Evolutionary conservation across 352 stramenopile species (phyloP).

Genomic region (Pythium vanterpoolii): DNA sequence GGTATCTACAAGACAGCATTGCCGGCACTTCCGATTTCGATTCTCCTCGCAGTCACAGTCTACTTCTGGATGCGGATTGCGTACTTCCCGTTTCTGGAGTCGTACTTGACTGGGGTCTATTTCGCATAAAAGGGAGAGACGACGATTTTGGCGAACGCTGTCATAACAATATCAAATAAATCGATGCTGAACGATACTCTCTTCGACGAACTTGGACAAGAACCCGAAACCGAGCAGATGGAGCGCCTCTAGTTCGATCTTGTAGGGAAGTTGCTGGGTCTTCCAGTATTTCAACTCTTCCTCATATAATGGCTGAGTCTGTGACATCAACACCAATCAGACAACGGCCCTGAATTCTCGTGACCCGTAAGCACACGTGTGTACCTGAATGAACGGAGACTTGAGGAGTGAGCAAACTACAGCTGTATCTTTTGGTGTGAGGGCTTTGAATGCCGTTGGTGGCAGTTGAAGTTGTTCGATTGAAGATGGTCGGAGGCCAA

Average conservation of each 20-base stretch:
- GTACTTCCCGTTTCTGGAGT: constrained; percentile 63
- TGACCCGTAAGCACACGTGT: not conserved
- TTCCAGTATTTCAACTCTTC: constrained; percentile 61
- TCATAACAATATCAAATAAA: constrained; percentile 26
- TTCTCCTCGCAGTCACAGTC: constrained; percentile 67
- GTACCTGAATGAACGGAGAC: constrained; percentile 64
- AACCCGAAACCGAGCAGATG: constrained; percentile 77
- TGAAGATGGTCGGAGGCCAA: constrained; percentile 89
- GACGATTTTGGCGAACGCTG: too few relatives aligned
- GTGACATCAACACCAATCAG: not conserved
- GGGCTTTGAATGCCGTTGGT: constrained; percentile 45
- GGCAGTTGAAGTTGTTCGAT: constrained; percentile 46
- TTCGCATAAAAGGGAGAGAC: constrained; percentile 5
- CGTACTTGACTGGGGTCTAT: constrained; percentile 36
- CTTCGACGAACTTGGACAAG: constrained; percentile 52
- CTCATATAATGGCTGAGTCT: constrained; percentile 53
- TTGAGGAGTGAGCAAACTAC: constrained; percentile 39
- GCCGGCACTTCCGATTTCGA: constrained; percentile 95
- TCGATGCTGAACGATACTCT: constrained; percentile 30
- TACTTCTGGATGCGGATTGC: constrained; percentile 81
- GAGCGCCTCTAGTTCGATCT: constrained; percentile 82
- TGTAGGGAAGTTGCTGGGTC: constrained; percentile 37
- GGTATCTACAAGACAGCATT: constrained; percentile 95
- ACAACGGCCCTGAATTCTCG: too few relatives aligned
- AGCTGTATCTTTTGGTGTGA: constrained; percentile 52